phyloP scores from a whole-genome alignment of 768 basidiomycete genomes.

The Podaxis carcinomalis region DNA sequence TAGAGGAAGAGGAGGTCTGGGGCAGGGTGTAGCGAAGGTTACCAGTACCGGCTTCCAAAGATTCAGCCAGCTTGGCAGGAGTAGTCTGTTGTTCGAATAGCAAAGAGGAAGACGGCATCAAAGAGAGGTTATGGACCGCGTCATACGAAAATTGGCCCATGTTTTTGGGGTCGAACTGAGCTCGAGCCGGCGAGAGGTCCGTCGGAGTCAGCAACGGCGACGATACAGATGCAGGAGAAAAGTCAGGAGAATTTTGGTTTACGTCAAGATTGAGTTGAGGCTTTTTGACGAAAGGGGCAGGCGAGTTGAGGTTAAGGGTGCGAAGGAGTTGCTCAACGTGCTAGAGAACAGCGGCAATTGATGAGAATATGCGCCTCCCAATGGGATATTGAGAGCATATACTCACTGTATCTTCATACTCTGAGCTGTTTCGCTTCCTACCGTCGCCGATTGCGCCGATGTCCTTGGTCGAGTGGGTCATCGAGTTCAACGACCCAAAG shows the following conservation, averaged over 20 bases:
- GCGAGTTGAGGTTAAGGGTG: conserved; percentile 76
- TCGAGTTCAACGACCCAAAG: conserved; percentile 51
- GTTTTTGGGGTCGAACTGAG: conserved; percentile 51
- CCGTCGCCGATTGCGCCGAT: conserved; percentile 82
- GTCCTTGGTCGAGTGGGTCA: conserved; percentile 30
- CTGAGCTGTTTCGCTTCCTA: conserved; percentile 57
- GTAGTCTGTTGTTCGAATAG: conserved; percentile 30
- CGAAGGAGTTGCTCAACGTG: conserved; percentile 80
- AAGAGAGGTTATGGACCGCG: conserved; percentile 27
- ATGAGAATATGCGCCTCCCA: conserved; percentile 16
- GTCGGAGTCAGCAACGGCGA: conserved; percentile 73
- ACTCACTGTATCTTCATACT: conserved; percentile 48
- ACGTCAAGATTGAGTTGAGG: conserved; percentile 42
- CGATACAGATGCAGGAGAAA: conserved; percentile 69
- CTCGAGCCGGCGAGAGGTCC: conserved; percentile 63
- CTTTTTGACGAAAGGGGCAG: conserved; percentile 45
- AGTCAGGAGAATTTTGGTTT: conserved; percentile 57
- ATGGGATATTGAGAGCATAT: conserved; percentile 19
- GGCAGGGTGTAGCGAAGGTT: conserved; percentile 13
- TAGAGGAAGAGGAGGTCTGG: conserved; percentile 3
- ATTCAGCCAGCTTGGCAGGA: conserved; percentile 17
- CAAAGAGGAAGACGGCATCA: conserved; percentile 38
- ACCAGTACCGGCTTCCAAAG: conserved; percentile 16
- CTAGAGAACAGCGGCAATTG: conserved; percentile 31
- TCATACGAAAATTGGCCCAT: conserved; percentile 46